Evolutionary conservation across 306 rosid species (phyloP).

Genomic region (Leucaena leucocephala): DNA sequence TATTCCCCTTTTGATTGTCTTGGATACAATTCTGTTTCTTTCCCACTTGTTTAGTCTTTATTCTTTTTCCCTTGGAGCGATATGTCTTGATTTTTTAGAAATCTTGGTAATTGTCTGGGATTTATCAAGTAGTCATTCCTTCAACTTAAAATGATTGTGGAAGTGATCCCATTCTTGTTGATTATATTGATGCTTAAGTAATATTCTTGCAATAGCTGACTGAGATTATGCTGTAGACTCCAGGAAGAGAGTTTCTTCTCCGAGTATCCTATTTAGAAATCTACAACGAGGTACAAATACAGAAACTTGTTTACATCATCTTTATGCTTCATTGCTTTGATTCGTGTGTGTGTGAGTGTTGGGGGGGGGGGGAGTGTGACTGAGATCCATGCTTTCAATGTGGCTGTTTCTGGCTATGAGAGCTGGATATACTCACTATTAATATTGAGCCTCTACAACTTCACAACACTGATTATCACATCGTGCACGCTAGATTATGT

Average conservation of each 20-base stretch:
- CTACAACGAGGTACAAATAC: constrained; percentile 81
- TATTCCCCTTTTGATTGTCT: constrained; percentile 8
- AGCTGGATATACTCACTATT: not conserved
- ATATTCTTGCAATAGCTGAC: constrained; percentile 30
- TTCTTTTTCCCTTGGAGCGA: constrained; percentile 17
- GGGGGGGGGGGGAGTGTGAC: not conserved
- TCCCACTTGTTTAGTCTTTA: not conserved
- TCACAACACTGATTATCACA: constrained; percentile 5
- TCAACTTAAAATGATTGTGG: constrained; percentile 26
- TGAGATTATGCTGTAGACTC: constrained; percentile 70
- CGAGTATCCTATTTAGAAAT: constrained; percentile 97
- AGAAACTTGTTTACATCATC: constrained; percentile 15
- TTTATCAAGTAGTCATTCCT: constrained; percentile 21
- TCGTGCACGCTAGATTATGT: constrained; percentile 2
- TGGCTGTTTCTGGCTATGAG: not conserved
- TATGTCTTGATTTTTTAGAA: constrained; percentile 17
- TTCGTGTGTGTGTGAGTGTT: not conserved
- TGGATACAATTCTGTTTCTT: not conserved
- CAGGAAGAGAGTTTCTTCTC: constrained; percentile 97
- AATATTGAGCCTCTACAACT: not conserved
- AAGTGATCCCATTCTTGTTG: constrained; percentile 24
- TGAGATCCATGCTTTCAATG: not conserved
- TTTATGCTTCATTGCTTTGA: constrained; percentile 1
- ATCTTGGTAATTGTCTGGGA: constrained; percentile 4
- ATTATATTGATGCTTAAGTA: constrained; percentile 22